Evolutionary conservation across 371 early-diverging fungal genomes (phyloP).

Genomic region (Basidiobolus heterosporus): DNA sequence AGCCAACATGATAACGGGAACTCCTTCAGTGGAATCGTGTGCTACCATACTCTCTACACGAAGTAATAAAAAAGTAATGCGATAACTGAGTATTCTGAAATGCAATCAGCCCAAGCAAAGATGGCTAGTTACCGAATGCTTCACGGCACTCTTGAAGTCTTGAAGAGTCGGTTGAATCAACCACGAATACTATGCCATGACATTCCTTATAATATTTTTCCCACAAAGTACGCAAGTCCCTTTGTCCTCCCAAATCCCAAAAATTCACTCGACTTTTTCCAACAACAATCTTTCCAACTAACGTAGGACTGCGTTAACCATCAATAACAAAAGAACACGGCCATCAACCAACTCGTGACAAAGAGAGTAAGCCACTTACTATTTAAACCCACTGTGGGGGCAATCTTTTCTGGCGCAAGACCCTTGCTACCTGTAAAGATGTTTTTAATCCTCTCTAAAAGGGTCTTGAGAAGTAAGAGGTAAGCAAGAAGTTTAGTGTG

Average conservation of each 20-base stretch:
- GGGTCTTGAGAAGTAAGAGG: slow-evolving; percentile 28
- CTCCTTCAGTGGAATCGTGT: slow-evolving; percentile 58
- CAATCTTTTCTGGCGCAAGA: slow-evolving; percentile 73
- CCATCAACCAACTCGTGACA: neutral
- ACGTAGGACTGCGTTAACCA: neutral
- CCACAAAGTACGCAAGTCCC: slow-evolving; percentile 80
- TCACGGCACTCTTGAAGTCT: slow-evolving; percentile 67
- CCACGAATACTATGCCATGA: slow-evolving; percentile 84
- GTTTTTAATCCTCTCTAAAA: slow-evolving; percentile 70
- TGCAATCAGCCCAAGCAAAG: neutral
- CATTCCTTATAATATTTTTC: slow-evolving; percentile 83
- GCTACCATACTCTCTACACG: slow-evolving; percentile 47
- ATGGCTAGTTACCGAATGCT: slow-evolving; percentile 47
- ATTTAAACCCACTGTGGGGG: slow-evolving; percentile 89
- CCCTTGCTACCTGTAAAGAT: slow-evolving; percentile 48
- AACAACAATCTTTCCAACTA: slow-evolving; percentile 67
- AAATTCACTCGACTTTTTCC: slow-evolving; percentile 54
- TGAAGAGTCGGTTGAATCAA: slow-evolving; percentile 66
- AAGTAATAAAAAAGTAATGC: neutral
- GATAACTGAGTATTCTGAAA: neutral
- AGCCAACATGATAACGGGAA: slow-evolving; percentile 84
- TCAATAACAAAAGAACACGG: slow-evolving; percentile 4
- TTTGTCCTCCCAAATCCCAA: slow-evolving; percentile 90
- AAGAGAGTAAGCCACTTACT: slow-evolving; percentile 22
- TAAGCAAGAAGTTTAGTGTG: slow-evolving; percentile 11